Evolutionary conservation across 352 stramenopile genomes (phyloP).

Genomic region (Globisporangium yorkense): DNA sequence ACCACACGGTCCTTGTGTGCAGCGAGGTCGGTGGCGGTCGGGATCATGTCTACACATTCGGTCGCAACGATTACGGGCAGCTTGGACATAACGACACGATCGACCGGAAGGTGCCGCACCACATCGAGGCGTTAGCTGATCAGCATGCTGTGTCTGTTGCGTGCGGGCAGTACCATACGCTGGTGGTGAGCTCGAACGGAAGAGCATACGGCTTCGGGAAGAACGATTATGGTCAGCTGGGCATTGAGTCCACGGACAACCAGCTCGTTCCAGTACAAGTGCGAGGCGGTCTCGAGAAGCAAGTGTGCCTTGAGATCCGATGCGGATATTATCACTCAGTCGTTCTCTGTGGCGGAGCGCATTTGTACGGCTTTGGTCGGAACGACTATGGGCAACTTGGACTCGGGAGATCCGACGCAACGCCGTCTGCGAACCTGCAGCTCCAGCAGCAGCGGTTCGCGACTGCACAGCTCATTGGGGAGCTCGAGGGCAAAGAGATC

Average conservation of each 20-base stretch:
- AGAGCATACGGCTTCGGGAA: conserved; percentile 87
- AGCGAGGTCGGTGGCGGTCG: conserved; percentile 21
- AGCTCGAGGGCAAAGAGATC: conserved; percentile 83
- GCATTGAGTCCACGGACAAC: conserved; percentile 68
- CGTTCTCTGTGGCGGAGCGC: conserved; percentile 54
- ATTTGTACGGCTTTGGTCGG: conserved; percentile 84
- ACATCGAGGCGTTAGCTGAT: conserved; percentile 51
- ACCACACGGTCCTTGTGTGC: conserved; percentile 87
- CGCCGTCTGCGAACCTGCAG: conserved; percentile 38
- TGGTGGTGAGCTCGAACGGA: conserved; percentile 62
- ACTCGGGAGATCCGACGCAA: conserved; percentile 42
- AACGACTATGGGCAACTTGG: conserved; percentile 95
- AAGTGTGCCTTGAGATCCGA: conserved; percentile 69
- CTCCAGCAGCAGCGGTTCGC: conserved; percentile 70
- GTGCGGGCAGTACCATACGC: conserved; percentile 91
- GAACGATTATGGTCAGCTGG: conserved; percentile 93
- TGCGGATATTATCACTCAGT: conserved; percentile 93
- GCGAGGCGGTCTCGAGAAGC: conserved; percentile 46
- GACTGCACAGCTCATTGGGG: conserved; percentile 46
- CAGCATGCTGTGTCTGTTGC: conserved; percentile 69
- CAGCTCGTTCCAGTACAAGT: conserved; percentile 55
- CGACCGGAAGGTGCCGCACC: conserved; percentile 82
- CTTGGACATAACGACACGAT: conserved; percentile 86
- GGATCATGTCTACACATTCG: conserved; percentile 80
- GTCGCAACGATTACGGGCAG: conserved; percentile 91